These are phyloP conservation scores for Trichoderma pleuroti DNA, from an alignment of 2,329 filamentous ascomycete genomes.

Conservation along the genomic window DNA sequence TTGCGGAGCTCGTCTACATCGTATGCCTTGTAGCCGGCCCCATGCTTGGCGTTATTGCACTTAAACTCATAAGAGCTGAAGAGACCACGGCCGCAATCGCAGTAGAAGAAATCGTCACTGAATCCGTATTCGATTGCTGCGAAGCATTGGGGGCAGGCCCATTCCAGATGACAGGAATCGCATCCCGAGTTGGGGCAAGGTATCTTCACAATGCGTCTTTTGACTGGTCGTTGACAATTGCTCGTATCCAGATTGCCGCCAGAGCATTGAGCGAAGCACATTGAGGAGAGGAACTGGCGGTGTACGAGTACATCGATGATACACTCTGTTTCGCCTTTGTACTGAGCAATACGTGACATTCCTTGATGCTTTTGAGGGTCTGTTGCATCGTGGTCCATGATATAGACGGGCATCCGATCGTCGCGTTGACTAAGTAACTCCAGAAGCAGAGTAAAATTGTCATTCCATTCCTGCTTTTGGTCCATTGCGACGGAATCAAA, in stretches of 20 bases:
- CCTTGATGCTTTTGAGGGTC: not conserved
- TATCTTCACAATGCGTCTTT: conserved; percentile 31
- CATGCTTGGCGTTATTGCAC: conserved; percentile 30
- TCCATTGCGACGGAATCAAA: conserved; percentile 14
- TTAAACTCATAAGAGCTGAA: conserved; percentile 31
- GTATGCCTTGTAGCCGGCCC: conserved; percentile 20
- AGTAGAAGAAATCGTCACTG: conserved; percentile 32
- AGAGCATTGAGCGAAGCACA: conserved; percentile 12
- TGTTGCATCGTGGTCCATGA: conserved; percentile 22
- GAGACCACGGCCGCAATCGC: conserved; percentile 34
- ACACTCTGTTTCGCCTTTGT: not conserved
- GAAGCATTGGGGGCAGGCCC: conserved; percentile 17
- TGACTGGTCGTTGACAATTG: not conserved
- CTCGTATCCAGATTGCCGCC: not conserved
- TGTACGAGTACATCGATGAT: not conserved
- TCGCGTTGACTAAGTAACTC: not conserved
- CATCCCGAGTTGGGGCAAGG: conserved; percentile 32
- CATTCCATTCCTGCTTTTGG: conserved; percentile 2
- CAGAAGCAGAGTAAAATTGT: not conserved
- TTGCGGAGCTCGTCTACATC: not conserved
- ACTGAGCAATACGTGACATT: not conserved
- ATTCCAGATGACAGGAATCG: conserved; percentile 7
- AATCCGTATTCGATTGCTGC: conserved; percentile 11
- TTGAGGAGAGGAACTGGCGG: not conserved
- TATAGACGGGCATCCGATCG: conserved; percentile 12